phyloP scores from a whole-genome alignment of 306 rosid genomes.

The Glycine soja region DNA sequence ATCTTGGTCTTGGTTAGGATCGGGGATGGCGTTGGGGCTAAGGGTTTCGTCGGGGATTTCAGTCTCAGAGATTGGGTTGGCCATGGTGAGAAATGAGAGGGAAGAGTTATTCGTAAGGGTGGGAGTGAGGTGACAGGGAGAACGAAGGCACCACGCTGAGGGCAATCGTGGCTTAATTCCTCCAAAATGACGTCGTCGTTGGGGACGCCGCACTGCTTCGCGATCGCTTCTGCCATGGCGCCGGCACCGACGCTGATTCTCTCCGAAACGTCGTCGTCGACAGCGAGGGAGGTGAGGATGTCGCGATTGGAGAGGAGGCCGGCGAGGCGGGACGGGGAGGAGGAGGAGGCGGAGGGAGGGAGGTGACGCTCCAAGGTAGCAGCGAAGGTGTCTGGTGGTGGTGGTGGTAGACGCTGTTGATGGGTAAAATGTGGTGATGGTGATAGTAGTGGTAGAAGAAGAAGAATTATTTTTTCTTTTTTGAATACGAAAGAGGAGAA shows the following conservation, averaged over 20 bases:
- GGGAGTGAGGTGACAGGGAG: background rate
- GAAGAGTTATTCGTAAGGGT: no score
- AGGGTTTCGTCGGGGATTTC: constrained; percentile 41
- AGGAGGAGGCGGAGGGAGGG: constrained; percentile 38
- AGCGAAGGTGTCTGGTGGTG: no score
- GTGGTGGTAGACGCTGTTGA: no score
- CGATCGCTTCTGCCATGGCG: constrained; percentile 58
- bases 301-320: constrained; percentile 63
- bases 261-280: background rate
- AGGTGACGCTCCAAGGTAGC: no score
- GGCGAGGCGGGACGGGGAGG: constrained; percentile 47
- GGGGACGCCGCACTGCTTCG: constrained; percentile 6
- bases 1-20: constrained; percentile 33
- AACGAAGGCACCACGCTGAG: constrained; percentile 44
- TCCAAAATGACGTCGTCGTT: constrained; percentile 49
- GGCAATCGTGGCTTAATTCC: constrained; percentile 57
- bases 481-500: no score
- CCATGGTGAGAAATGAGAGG: constrained; percentile 40
- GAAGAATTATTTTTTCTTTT: no score
- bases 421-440: no score
- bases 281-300: constrained; percentile 36
- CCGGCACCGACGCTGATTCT: constrained; percentile 49
- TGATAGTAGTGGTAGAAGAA: no score
- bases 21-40: constrained; percentile 41
- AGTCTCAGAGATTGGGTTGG: constrained; percentile 20